These are phyloP conservation scores for Jackrogersella multiformis DNA, from an alignment of 495 filamentous ascomycete species.

Conservation along the genomic window DNA sequence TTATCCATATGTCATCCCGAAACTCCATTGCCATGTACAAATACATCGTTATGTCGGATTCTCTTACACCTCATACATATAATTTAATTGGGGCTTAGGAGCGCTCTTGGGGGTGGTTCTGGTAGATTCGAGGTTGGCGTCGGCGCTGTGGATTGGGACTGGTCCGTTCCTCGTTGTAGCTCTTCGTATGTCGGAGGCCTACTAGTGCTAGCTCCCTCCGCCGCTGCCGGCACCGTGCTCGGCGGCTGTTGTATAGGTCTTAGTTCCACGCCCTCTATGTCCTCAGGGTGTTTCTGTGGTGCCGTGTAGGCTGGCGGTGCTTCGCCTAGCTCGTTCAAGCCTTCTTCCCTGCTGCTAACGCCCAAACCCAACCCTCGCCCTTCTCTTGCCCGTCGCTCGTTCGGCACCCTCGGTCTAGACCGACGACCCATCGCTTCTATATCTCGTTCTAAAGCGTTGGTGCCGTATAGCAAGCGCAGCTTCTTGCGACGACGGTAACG, in stretches of 20 bases:
- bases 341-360: constrained; percentile 52
- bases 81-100: constrained; percentile 24
- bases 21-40: constrained; percentile 26
- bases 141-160: constrained; percentile 11
- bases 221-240: constrained; percentile 13
- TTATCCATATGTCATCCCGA: constrained; percentile 10
- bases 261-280: constrained; percentile 40
- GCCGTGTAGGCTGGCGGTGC: constrained; percentile 64
- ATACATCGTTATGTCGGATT: neutral
- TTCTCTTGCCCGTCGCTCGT: constrained; percentile 28
- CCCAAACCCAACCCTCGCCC: constrained; percentile 25
- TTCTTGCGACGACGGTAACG: constrained; percentile 34
- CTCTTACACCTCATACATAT: neutral
- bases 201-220: constrained; percentile 26
- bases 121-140: constrained; percentile 19
- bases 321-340: constrained; percentile 66
- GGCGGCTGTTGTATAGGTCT: constrained; percentile 38
- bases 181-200: constrained; percentile 38
- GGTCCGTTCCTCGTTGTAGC: constrained; percentile 12
- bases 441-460: constrained; percentile 34
- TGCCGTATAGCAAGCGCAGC: constrained; percentile 37
- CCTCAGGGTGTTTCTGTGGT: constrained; percentile 38
- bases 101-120: constrained; percentile 39
- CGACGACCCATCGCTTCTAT: constrained; percentile 35
- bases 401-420: constrained; percentile 14